phyloP scores from a whole-genome alignment of 306 rosid genomes.

The Medicago truncatula region DNA sequence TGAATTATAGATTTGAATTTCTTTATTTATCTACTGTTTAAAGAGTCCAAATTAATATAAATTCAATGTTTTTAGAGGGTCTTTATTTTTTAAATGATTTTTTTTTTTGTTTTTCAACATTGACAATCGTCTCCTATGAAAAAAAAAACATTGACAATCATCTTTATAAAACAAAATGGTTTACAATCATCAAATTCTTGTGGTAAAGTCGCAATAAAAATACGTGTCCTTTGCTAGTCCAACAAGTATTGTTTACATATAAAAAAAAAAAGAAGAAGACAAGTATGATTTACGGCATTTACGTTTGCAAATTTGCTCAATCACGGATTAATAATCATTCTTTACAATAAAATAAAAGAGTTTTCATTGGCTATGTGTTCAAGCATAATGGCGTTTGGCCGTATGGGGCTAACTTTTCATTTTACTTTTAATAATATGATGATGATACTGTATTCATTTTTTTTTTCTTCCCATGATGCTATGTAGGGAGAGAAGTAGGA shows the following conservation, averaged over 20 bases:
- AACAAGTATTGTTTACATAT: not conserved
- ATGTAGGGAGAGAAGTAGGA: not conserved
- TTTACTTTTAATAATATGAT: no score
- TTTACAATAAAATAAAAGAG: constrained; percentile 4
- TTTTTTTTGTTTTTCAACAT: no score
- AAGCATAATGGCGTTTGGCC: not conserved
- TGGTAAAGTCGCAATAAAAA: not conserved
- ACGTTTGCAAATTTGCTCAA: not conserved
- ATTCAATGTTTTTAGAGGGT: no score
- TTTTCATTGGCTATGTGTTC: not conserved
- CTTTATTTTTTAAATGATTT: no score
- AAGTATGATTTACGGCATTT: no score
- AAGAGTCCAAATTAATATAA: no score
- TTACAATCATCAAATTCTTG: not conserved
- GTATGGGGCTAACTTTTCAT: not conserved
- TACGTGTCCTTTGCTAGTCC: not conserved
- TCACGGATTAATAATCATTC: not conserved
- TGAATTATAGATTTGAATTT: no score
- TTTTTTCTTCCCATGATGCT: not conserved
- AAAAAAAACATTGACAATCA: no score
- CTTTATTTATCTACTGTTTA: no score
- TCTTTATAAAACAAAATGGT: not conserved
- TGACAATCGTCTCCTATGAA: no score
- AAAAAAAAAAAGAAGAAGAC: no score
- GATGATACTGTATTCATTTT: no score